A percentile compares a stretch with the other conserved stretches of the same genome.
These are phyloP conservation scores for Amniculicola lignicola DNA, from an alignment of 495 filamentous ascomycete genomes.

Conservation along the genomic window DNA sequence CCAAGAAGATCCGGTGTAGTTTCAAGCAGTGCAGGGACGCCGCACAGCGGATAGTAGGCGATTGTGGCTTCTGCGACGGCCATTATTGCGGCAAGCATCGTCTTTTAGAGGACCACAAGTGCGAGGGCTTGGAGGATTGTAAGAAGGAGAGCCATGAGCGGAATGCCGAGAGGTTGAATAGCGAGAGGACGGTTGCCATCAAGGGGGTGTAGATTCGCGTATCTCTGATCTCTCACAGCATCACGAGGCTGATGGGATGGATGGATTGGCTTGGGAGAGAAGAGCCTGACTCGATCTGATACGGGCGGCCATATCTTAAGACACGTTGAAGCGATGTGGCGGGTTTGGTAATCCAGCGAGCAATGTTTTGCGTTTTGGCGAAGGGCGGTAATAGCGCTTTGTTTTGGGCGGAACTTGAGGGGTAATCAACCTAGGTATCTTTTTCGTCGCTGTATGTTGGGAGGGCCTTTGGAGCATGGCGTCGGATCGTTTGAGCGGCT, in stretches of 20 bases:
- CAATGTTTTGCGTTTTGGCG: too few species aligned
- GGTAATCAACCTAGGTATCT: too few species aligned
- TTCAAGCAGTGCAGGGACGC: constrained; percentile 82
- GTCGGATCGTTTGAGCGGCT: too few species aligned
- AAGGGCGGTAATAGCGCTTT: too few species aligned
- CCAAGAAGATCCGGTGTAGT: constrained; percentile 81
- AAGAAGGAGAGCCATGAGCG: constrained; percentile 92
- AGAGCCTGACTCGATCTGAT: too few species aligned
- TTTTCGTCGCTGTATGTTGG: too few species aligned
- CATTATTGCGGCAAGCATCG: constrained; percentile 94
- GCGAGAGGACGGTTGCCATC: constrained; percentile 74
- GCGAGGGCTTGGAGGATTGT: constrained; percentile 91
- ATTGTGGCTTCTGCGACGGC: constrained; percentile 91
- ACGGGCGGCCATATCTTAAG: too few species aligned
- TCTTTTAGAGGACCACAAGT: constrained; percentile 89
- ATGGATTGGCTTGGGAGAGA: neutral
- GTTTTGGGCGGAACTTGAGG: too few species aligned
- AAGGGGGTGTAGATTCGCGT: constrained; percentile 57
- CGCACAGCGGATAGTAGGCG: constrained; percentile 88
- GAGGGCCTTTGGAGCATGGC: too few species aligned
- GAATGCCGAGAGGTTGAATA: constrained; percentile 86
- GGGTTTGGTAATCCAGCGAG: too few species aligned
- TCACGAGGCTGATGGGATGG: neutral
- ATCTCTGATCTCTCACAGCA: too few species aligned
- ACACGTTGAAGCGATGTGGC: too few species aligned